Conservation (phyloP, 768 basidiomycete genomes). For the Myochromella boudieri region DNA sequence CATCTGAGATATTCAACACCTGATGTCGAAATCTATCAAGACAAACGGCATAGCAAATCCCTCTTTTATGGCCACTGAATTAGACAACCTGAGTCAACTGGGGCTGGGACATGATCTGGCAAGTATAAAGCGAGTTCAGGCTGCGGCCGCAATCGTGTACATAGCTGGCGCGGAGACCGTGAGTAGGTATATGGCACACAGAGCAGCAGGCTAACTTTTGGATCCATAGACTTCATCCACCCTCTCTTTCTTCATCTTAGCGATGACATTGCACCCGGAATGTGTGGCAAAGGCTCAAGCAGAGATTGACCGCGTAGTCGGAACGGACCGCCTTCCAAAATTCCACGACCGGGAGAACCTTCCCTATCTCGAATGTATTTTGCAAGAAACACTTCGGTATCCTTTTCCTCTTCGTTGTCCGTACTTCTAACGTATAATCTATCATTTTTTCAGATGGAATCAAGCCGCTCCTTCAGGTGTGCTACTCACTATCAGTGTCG, state of each 20-base stretch:
- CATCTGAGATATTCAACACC: no score
- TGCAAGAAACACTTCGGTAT: slow-evolving; percentile 28
- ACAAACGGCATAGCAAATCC: slow-evolving; percentile 20
- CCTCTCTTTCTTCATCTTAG: slow-evolving; percentile 33
- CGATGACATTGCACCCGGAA: slow-evolving; percentile 38
- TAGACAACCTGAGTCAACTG: slow-evolving; percentile 14
- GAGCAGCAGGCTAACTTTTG: not conserved
- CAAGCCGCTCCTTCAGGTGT: slow-evolving; percentile 8
- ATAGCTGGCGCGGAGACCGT: slow-evolving; percentile 28
- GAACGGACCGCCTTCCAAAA: slow-evolving; percentile 32
- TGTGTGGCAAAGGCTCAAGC: slow-evolving; percentile 35
- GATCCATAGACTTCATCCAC: slow-evolving; percentile 27
- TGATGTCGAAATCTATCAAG: slow-evolving; percentile 13
- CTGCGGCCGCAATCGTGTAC: slow-evolving; percentile 19
- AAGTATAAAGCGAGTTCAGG: slow-evolving; percentile 17
- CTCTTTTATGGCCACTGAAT: slow-evolving; percentile 19
- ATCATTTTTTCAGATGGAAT: slow-evolving; percentile 5
- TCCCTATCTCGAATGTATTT: slow-evolving; percentile 36
- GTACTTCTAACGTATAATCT: not conserved
- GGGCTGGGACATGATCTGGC: not conserved
- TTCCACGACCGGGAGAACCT: slow-evolving; percentile 28
- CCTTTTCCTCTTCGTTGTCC: not conserved
- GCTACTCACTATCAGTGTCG: not conserved
- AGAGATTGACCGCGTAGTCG: slow-evolving; percentile 40
- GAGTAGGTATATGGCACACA: not conserved